Evolutionary conservation across 2,329 filamentous ascomycete species (phyloP), one percentile per base, ranked within the genome.

Genomic region (Colletotrichum sidae): DNA sequence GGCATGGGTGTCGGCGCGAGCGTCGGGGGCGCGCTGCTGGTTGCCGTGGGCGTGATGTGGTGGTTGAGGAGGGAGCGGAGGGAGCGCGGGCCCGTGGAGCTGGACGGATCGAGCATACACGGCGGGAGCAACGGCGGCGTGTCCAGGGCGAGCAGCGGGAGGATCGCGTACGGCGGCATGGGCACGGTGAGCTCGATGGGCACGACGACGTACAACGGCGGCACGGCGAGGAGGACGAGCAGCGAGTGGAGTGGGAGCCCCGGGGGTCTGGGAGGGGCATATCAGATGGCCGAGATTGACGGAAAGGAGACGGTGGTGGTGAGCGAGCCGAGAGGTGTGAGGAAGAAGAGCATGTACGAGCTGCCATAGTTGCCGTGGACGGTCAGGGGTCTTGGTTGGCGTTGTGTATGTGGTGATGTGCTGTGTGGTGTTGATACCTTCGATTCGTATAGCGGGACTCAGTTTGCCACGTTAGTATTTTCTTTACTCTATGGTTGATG

Each of bases 241-340:
- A 56, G 62, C 34, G 62, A 65, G 13, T 65, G 62, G 62, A 57
- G 61, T 5, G 57, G 41, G 7, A 61, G 62, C 37, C 57, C 57
- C 2, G 62, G 55, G 33, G 60, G 55, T 7, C 6, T 51, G 8
- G 57, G 58, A 1, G 62, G 62, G 1, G 34, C 49, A 10, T 56
- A 65, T 38, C 62, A 62, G 58, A 62, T 65, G 58, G 62, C 52
- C 2, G 62, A 65, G 52, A 65, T 65, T 25, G 62, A 65, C 2
- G 62, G 62, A 25, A 65, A 56, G 57, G 62, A 65, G 47, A 42
- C 57, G 62, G 15, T 65, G 3, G 33, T 53, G 8, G 41, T 56
- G 15, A n/a, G 33, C 6, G 41, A 54, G 52, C 46, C 58, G 10
- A 45, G 56, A 12, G 46, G n/a, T 25, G 25, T 5, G 52, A 55